phyloP scores from a whole-genome alignment of 106 monocot species.

The Dioscorea dumetorum region DNA sequence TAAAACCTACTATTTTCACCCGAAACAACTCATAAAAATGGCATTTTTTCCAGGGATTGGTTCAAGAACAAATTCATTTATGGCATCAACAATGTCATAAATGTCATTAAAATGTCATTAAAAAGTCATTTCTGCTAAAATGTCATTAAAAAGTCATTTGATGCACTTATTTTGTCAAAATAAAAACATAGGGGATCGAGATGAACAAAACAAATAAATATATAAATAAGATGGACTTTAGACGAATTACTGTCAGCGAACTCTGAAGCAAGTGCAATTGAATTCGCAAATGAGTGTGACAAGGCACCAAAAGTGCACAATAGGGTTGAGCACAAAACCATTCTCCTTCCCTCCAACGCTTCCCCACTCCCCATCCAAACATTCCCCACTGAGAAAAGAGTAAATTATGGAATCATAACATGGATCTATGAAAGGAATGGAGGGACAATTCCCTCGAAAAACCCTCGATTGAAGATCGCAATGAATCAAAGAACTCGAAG shows the following conservation, averaged over 20 bases:
- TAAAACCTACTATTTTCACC: not conserved
- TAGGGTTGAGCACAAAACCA: conserved; percentile 32
- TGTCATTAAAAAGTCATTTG: not conserved
- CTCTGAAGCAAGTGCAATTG: conserved; percentile 36
- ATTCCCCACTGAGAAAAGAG: not conserved
- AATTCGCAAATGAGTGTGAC: conserved; percentile 10
- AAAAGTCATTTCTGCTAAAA: no score
- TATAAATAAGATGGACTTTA: not conserved
- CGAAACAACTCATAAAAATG: not conserved
- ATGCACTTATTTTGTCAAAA: not conserved
- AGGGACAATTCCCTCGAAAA: no score
- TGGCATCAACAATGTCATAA: no score
- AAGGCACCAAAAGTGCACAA: conserved; percentile 14
- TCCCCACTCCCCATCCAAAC: conserved; percentile 1
- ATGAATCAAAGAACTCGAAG: no score
- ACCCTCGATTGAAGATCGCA: no score
- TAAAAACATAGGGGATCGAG: not conserved
- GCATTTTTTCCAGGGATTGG: not conserved
- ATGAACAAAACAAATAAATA: conserved; percentile 1
- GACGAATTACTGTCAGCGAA: conserved; percentile 48
- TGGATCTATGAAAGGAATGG: no score
- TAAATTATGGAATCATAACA: no score
- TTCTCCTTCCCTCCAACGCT: conserved; percentile 35
- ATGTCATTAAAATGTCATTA: no score
- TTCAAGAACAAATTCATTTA: not conserved